A percentile compares a stretch with the other conserved stretches of the same genome.
These are phyloP conservation scores for Arachis stenosperma DNA, from an alignment of 306 rosid genomes.

Conservation along the genomic window DNA sequence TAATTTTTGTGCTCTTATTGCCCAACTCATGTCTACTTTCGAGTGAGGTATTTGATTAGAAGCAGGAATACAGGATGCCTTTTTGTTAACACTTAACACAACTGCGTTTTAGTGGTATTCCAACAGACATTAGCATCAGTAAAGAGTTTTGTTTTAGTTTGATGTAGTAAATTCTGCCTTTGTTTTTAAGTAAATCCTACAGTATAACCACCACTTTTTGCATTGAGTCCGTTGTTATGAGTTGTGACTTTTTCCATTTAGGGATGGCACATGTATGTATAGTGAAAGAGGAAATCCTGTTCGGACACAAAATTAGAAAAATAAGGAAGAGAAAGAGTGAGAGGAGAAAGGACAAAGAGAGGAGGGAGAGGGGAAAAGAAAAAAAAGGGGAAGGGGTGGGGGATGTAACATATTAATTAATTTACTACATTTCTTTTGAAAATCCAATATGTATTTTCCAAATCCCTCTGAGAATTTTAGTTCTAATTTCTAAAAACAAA, in stretches of 20 bases:
- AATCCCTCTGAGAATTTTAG: neutral
- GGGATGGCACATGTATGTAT: slow-evolving; percentile 7
- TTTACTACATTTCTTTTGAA: neutral
- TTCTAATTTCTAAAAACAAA: neutral
- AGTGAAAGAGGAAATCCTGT: neutral
- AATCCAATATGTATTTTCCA: neutral
- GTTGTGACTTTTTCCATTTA: neutral
- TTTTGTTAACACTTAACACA: slow-evolving; percentile 6
- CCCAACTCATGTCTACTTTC: neutral
- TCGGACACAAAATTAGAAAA: neutral
- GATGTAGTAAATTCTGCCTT: neutral
- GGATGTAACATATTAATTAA: neutral
- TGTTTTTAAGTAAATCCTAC: slow-evolving; percentile 13
- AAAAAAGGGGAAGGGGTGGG: too few species aligned
- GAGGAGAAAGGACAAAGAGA: neutral
- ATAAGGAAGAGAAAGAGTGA: neutral
- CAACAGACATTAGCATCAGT: neutral
- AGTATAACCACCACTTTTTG: neutral
- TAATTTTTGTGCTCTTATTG: neutral
- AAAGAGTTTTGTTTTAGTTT: neutral
- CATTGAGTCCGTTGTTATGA: neutral
- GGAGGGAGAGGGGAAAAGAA: neutral
- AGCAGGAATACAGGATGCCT: slow-evolving; percentile 17
- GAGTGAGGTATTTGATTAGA: slow-evolving; percentile 10
- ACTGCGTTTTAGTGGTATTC: neutral